A percentile compares a stretch with the other conserved stretches of the same genome.
Evolutionary conservation across 805 yeast genomes (phyloP).

Genomic region (Candida methanosorbosa): DNA sequence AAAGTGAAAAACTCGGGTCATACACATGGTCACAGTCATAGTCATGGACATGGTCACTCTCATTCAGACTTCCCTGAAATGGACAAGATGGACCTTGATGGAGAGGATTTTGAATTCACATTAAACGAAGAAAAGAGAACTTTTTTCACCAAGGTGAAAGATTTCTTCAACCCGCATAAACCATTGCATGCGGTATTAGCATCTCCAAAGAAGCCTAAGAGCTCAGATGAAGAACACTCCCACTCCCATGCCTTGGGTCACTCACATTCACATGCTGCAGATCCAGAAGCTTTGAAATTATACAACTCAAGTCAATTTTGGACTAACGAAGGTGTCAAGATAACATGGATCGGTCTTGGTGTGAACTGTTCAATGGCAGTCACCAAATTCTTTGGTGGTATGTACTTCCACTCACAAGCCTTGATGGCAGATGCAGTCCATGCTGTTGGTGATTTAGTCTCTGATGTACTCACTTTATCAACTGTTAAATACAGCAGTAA

Average conservation of each 20-base stretch:
- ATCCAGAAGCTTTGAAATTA: constrained; percentile 37
- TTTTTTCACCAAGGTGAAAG: constrained; percentile 19
- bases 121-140: constrained; percentile 15
- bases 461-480: constrained; percentile 81
- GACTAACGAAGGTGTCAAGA: constrained; percentile 79
- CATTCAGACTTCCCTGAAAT: constrained; percentile 16
- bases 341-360: constrained; percentile 84
- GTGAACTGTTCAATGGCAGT: constrained; percentile 82
- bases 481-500: constrained; percentile 74
- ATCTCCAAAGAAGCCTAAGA: not conserved
- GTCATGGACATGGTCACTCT: constrained; percentile 4
- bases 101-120: constrained; percentile 17
- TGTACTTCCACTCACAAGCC: constrained; percentile 90
- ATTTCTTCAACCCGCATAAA: constrained; percentile 26
- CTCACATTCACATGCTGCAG: constrained; percentile 30
- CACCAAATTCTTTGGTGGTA: constrained; percentile 83
- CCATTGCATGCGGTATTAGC: constrained; percentile 21
- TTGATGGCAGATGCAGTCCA: constrained; percentile 92
- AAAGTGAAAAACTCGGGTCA: constrained; percentile 3
- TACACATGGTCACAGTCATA: constrained; percentile 18
- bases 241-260: constrained; percentile 16
- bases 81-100: constrained; percentile 17
- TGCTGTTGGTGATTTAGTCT: constrained; percentile 81
- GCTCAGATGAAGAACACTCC: constrained; percentile 2
- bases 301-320: constrained; percentile 34